Conservation (phyloP, 768 basidiomycete genomes). For the Naganishia friedmannii region DNA sequence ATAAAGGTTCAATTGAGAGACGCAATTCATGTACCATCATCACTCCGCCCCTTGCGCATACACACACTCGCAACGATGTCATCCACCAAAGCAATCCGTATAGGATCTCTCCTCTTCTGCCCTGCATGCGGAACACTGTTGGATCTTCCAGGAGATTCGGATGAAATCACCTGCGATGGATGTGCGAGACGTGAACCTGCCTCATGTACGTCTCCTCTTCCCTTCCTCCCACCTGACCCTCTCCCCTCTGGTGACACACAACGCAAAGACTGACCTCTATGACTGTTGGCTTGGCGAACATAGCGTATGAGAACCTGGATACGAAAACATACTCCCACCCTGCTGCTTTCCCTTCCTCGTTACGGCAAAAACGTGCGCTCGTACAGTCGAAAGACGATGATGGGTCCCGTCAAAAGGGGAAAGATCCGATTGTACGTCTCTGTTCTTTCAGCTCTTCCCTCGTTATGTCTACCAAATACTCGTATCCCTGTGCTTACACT, state of each 20-base stretch:
- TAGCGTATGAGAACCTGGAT: constrained; percentile 87
- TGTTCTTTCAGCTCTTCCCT: neutral
- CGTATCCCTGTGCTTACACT: too few species aligned
- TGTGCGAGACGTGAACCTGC: constrained; percentile 84
- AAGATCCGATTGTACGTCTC: constrained; percentile 52
- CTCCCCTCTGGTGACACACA: too few species aligned
- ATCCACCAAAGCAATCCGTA: constrained; percentile 35
- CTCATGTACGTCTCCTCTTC: constrained; percentile 63
- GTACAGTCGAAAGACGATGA: constrained; percentile 63
- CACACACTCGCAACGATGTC: constrained; percentile 10
- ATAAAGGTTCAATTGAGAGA: too few species aligned
- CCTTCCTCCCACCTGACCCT: neutral
- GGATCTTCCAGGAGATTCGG: constrained; percentile 73
- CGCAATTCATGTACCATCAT: too few species aligned
- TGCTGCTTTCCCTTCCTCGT: constrained; percentile 85
- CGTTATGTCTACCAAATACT: too few species aligned
- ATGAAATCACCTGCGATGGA: constrained; percentile 77
- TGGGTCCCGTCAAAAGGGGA: constrained; percentile 50
- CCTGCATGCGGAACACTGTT: constrained; percentile 87
- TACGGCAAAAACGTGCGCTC: constrained; percentile 85
- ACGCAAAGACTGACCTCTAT: too few species aligned
- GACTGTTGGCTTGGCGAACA: neutral
- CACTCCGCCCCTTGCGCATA: too few species aligned
- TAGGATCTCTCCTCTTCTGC: constrained; percentile 92
- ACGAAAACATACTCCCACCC: constrained; percentile 88